phyloP scores from a whole-genome alignment of 1,139 yeast genomes.

The Saccharomyces pastorianus region DNA sequence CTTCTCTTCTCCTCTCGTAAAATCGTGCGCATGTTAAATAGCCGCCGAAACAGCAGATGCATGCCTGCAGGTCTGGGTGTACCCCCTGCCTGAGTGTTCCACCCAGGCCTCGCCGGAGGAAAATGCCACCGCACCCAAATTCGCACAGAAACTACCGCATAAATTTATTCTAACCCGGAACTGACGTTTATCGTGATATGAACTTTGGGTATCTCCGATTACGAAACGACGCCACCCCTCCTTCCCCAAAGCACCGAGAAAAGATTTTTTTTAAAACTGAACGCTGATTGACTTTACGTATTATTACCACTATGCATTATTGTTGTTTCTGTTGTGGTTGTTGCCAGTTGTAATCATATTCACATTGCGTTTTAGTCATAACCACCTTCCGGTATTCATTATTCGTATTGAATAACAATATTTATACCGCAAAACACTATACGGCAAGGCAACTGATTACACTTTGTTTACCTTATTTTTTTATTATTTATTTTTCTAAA shows the following conservation, averaged over 20 bases:
- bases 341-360: background rate
- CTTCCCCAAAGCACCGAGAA: background rate
- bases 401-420: background rate
- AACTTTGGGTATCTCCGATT: background rate
- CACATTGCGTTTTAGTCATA: background rate
- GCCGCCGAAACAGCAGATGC: background rate
- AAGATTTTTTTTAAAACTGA: background rate
- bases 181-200: background rate
- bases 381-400: background rate
- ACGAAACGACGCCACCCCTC: constrained; percentile 1
- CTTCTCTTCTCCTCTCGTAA: background rate
- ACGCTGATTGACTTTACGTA: background rate
- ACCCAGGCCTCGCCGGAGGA: background rate
- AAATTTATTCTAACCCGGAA: background rate
- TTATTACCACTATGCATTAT: background rate
- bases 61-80: background rate
- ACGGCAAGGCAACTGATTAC: background rate
- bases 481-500: background rate
- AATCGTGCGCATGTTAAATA: background rate
- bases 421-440: background rate
- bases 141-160: background rate
- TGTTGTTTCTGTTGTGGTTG: background rate
- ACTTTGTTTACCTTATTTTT: background rate
- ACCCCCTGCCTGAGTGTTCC: background rate
- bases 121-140: background rate